Conservation (phyloP, 2,329 filamentous ascomycete species). For the Corinectria fuckeliana region DNA sequence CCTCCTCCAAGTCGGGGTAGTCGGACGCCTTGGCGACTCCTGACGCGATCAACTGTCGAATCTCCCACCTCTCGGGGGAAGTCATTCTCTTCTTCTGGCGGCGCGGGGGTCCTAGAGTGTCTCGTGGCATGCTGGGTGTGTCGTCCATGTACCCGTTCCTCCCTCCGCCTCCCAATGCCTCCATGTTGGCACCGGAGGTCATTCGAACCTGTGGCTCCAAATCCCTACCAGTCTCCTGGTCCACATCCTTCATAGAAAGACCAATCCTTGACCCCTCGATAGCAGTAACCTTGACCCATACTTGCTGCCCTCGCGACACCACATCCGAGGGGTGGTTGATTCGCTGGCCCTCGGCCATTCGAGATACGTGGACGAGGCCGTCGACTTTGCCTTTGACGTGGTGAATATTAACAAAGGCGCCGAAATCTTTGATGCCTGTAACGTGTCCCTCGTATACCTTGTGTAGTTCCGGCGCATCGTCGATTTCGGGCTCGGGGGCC, state of each 20-base stretch:
- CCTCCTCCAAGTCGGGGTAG: slow-evolving; percentile 92
- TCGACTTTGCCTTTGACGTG: slow-evolving; percentile 89
- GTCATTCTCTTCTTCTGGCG: slow-evolving; percentile 90
- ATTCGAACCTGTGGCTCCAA: slow-evolving; percentile 79
- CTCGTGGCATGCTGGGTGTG: slow-evolving; percentile 39
- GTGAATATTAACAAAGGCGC: slow-evolving; percentile 90
- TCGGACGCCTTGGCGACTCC: slow-evolving; percentile 92
- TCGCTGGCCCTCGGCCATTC: slow-evolving; percentile 81
- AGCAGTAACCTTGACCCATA: slow-evolving; percentile 92
- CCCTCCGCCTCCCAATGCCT: slow-evolving; percentile 72
- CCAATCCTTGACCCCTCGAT: slow-evolving; percentile 84
- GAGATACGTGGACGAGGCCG: slow-evolving; percentile 91
- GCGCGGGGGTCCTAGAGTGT: slow-evolving; percentile 53
- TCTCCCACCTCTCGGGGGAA: slow-evolving; percentile 96
- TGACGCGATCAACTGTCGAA: slow-evolving; percentile 93
- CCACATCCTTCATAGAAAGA: slow-evolving; percentile 96
- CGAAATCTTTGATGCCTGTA: slow-evolving; percentile 93
- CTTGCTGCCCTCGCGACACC: slow-evolving; percentile 77
- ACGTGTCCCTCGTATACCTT: slow-evolving; percentile 92
- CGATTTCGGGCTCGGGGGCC: slow-evolving; percentile 75
- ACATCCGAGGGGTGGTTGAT: slow-evolving; percentile 93
- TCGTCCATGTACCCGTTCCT: slow-evolving; percentile 64
- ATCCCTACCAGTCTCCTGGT: slow-evolving; percentile 86
- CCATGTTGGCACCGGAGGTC: slow-evolving; percentile 89
- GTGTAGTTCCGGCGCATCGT: slow-evolving; percentile 79